Conservation (phyloP, 2,329 filamentous ascomycete genomes). For the Pseudogymnoascus sp. region DNA sequence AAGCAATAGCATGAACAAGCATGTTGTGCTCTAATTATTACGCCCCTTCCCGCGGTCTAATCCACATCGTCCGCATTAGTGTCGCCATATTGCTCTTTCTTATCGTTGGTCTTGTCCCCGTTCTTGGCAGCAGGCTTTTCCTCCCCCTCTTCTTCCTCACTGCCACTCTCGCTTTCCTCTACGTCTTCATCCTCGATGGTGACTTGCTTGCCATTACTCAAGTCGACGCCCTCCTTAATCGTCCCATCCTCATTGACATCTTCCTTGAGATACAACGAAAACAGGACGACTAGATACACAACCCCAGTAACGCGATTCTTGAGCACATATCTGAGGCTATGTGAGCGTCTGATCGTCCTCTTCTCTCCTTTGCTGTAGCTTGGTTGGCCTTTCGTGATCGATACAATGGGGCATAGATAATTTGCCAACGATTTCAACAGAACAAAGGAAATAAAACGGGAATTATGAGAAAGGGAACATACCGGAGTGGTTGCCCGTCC, state of each 20-base stretch:
- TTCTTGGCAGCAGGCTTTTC: conserved; percentile 11
- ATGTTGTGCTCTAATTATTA: neutral
- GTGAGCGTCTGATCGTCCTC: conserved; percentile 51
- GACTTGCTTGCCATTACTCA: conserved; percentile 18
- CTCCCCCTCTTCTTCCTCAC: conserved; percentile 14
- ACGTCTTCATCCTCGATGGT: conserved; percentile 12
- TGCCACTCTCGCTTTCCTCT: conserved; percentile 9
- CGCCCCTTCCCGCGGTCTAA: conserved; percentile 11
- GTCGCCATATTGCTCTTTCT: conserved; percentile 13
- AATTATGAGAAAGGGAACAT: conserved; percentile 29
- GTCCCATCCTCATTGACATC: conserved; percentile 51
- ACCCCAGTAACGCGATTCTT: conserved; percentile 68
- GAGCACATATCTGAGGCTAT: conserved; percentile 83
- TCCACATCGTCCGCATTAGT: conserved; percentile 24
- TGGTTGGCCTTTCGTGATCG: conserved; percentile 4
- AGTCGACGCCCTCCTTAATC: conserved; percentile 34
- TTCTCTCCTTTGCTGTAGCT: conserved; percentile 23
- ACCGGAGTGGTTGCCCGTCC: conserved; percentile 72
- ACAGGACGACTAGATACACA: conserved; percentile 72
- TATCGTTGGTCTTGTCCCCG: conserved; percentile 11
- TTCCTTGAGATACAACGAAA: conserved; percentile 65
- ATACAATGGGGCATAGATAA: neutral
- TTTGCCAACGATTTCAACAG: neutral
- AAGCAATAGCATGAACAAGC: neutral
- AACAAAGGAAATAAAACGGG: neutral